Evolutionary conservation across 2,329 filamentous ascomycete species (phyloP).

Genomic region (Alternaria brassicicola): DNA sequence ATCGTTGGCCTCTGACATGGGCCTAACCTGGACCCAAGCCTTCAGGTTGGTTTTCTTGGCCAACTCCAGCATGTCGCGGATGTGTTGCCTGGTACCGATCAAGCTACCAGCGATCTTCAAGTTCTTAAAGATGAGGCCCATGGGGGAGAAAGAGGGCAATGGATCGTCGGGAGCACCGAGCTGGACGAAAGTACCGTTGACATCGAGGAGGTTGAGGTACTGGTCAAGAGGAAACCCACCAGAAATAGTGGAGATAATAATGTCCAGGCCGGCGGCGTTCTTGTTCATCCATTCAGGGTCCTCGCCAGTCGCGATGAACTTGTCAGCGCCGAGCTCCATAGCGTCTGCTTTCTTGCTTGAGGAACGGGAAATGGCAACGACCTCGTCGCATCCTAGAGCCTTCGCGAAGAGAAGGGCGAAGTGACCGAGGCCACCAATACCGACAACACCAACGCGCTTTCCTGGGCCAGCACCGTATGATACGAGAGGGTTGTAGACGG

Average conservation of each 20-base stretch:
- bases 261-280: slow-evolving; percentile 59
- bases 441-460: slow-evolving; percentile 77
- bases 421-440: slow-evolving; percentile 75
- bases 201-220: slow-evolving; percentile 66
- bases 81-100: slow-evolving; percentile 66
- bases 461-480: slow-evolving; percentile 77
- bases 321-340: slow-evolving; percentile 63
- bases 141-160: slow-evolving; percentile 58
- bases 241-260: slow-evolving; percentile 65
- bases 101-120: slow-evolving; percentile 68
- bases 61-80: slow-evolving; percentile 59
- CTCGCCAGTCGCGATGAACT: slow-evolving; percentile 66
- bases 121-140: slow-evolving; percentile 61
- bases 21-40: slow-evolving; percentile 51
- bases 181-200: slow-evolving; percentile 68
- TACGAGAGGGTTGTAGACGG: slow-evolving; percentile 76
- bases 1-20: slow-evolving; percentile 47
- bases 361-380: slow-evolving; percentile 68
- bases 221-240: slow-evolving; percentile 62
- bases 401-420: slow-evolving; percentile 73
- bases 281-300: slow-evolving; percentile 64
- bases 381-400: slow-evolving; percentile 70
- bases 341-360: slow-evolving; percentile 66
- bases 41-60: slow-evolving; percentile 49
- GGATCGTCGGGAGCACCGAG: slow-evolving; percentile 69